Base-by-base conservation (phyloP, 2,329 filamentous ascomycete species). In the Paecilomyces formosus region DNA sequence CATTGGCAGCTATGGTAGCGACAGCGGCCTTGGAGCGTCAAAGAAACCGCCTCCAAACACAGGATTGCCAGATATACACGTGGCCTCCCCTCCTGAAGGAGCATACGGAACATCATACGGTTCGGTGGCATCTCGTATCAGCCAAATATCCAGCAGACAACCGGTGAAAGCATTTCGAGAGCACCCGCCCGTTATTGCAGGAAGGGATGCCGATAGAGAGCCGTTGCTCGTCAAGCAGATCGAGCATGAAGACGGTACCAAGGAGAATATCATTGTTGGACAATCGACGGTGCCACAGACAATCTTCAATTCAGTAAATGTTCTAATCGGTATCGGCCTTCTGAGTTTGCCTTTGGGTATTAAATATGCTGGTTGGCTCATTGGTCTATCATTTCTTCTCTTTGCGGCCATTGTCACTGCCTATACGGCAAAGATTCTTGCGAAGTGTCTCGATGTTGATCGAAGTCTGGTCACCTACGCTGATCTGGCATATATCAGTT, bases 271-370 rank as follows among this genome's bases (percentile, higher is more conserved):
- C 2, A 87, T 96, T 2, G 88, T 96, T 61, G 93, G 93, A 45
- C 92, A 95, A 76, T 96, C 91, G n/a, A 99, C 93, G 0, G 81
- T 97, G 15, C 92, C 92, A 0, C 93, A 97, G 77, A 97, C 93
- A 6, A 84, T 97, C 62, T 96, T 97, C 80, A 99, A 99, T 75
- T 95, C 91, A 2, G 93, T 93, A 71, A 96, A 96, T 64, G 90
- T 95, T 55, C 78, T 97, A 60, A 93, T 97, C 61, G 92, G 92
- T 15, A 88, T 99, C 30, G 93, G 93, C 0, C 78, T 99, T 30
- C 81, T 99, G 55, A 95, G 90, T 73, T 79, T 99, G 57, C 94
- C 93, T 5, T 82, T 97, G 69, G 93, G 90, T 5, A 80, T 97
- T 67, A 90, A 87, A 67, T 92, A 96, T 72, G 87, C 90, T 12